A percentile compares a stretch with the other conserved stretches of the same genome.
These are phyloP conservation scores for Penicillium sp. DNA, from an alignment of 2,329 filamentous ascomycete species.

Conservation along the genomic window DNA sequence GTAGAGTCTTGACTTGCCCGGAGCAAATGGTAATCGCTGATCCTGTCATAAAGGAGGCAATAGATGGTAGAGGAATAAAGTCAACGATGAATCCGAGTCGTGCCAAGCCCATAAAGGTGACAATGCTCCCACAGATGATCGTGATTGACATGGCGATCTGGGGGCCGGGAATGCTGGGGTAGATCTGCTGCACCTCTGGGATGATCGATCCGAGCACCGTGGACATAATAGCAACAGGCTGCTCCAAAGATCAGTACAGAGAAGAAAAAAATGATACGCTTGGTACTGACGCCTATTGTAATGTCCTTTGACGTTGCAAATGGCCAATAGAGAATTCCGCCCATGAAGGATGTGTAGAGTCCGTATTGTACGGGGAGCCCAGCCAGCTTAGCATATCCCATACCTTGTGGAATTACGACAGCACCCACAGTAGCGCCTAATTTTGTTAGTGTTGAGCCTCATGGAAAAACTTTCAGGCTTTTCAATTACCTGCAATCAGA, in stretches of 20 bases:
- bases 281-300: constrained; percentile 72
- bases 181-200: constrained; percentile 53
- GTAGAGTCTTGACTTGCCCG: constrained; percentile 74
- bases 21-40: constrained; percentile 81
- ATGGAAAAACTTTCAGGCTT: background rate
- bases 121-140: constrained; percentile 61
- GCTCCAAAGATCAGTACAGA: background rate
- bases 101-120: constrained; percentile 3
- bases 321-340: constrained; percentile 88
- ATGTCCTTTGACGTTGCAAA: constrained; percentile 97
- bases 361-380: constrained; percentile 74
- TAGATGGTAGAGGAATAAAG: constrained; percentile 79
- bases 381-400: constrained; percentile 86
- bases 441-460: background rate
- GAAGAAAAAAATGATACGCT: no score
- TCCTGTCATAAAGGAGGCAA: constrained; percentile 91
- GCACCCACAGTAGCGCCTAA: constrained; percentile 61
- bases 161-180: constrained; percentile 56
- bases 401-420: constrained; percentile 84
- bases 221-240: constrained; percentile 91
- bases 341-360: constrained; percentile 91
- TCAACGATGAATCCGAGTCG: constrained; percentile 69
- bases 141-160: constrained; percentile 75
- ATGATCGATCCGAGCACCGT: constrained; percentile 81
- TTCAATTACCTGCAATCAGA: constrained; percentile 4